These are phyloP conservation scores for Dalbergia oliveri DNA, from an alignment of 306 rosid species.

Conservation along the genomic window DNA sequence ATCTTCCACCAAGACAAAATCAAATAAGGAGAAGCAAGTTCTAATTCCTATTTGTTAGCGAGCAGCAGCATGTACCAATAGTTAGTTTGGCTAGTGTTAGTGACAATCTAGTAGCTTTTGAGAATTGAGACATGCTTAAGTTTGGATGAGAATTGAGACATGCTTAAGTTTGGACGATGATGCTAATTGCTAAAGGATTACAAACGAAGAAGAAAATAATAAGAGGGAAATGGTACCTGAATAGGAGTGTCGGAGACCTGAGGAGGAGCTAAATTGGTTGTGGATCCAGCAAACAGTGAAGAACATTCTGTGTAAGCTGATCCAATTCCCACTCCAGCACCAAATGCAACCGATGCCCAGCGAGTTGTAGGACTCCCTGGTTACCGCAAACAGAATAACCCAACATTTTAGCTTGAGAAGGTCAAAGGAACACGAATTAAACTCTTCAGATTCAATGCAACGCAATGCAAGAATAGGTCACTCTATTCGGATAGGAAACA, in stretches of 20 bases:
- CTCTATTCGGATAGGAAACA: not conserved
- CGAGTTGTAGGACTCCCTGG: slow-evolving; percentile 80
- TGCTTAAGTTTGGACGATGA: not conserved
- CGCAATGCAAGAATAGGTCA: not conserved
- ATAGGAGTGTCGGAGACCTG: slow-evolving; percentile 44
- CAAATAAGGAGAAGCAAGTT: not conserved
- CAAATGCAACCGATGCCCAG: slow-evolving; percentile 80
- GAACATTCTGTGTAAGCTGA: slow-evolving; percentile 75
- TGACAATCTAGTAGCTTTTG: not conserved
- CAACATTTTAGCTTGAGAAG: not conserved
- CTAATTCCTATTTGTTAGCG: not conserved
- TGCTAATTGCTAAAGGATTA: not conserved
- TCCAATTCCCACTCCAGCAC: slow-evolving; percentile 82
- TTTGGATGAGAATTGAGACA: not conserved
- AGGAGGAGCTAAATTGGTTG: slow-evolving; percentile 43
- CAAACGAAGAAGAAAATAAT: not conserved
- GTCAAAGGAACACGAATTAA: not conserved
- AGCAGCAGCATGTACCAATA: not conserved
- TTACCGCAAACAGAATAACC: not conserved
- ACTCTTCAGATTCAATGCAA: not conserved
- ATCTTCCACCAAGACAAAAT: not conserved
- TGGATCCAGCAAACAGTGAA: slow-evolving; percentile 58
- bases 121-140: not conserved
- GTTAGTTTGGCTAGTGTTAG: not conserved
- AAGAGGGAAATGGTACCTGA: slow-evolving; percentile 26